Percentiles rank a stretch among this genome's conserved stretches.
Conservation (phyloP, 2,329 filamentous ascomycete species). For the Fusarium nelsonii region DNA sequence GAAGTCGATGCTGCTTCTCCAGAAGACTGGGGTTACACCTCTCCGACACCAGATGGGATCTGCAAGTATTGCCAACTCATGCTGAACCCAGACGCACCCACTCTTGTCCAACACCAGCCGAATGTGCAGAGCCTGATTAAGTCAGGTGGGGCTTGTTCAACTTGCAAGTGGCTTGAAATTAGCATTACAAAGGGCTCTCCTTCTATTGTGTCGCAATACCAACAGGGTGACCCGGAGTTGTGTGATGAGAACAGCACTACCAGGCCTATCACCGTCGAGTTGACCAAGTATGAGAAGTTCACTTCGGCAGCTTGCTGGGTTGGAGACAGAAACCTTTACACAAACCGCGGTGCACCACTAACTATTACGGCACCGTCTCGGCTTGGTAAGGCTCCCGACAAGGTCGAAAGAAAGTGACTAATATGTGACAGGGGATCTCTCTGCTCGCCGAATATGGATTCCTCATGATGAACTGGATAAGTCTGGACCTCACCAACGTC, state of each 20-base stretch:
- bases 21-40: slow-evolving; percentile 8
- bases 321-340: neutral
- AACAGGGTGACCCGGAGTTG: neutral
- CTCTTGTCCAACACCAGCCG: neutral
- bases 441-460: neutral
- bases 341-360: neutral
- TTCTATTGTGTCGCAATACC: neutral
- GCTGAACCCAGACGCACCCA: slow-evolving; percentile 2
- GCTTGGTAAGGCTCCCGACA: neutral
- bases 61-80: slow-evolving; percentile 20
- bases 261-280: neutral
- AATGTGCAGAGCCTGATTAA: neutral
- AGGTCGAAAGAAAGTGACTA: accelerated
- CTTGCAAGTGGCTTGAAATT: slow-evolving; percentile 15
- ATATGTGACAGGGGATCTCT: neutral
- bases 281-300: neutral
- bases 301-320: slow-evolving; percentile 2
- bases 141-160: neutral
- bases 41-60: neutral
- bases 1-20: neutral
- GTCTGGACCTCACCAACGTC: neutral
- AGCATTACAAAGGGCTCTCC: neutral
- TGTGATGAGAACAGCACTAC: neutral
- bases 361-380: slow-evolving; percentile 5
- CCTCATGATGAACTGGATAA: neutral